Conservation (phyloP, 169 alveolate species). For the Plasmodium gaboni region DNA sequence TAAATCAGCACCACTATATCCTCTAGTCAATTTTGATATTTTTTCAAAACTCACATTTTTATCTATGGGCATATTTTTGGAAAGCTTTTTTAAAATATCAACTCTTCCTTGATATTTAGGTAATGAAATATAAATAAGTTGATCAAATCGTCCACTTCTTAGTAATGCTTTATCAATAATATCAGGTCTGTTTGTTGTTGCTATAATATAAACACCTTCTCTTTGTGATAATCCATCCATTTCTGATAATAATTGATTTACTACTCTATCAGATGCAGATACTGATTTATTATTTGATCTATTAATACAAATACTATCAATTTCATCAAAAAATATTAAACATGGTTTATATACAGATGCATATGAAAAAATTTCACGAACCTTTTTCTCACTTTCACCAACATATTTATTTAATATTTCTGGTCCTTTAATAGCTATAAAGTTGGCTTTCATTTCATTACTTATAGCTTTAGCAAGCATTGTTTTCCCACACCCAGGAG, state of each 20-base stretch:
- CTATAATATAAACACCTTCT: constrained; percentile 96
- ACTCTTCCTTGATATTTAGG: constrained; percentile 95
- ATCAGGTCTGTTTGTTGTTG: constrained; percentile 99
- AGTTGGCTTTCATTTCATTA: constrained; percentile 96
- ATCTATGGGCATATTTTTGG: constrained; percentile 92
- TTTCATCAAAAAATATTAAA: constrained; percentile 98
- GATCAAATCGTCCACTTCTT: constrained; percentile 95
- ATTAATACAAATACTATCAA: constrained; percentile 97
- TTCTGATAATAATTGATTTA: constrained; percentile 98
- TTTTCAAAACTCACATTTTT: constrained; percentile 84
- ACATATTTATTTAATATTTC: constrained; percentile 98
- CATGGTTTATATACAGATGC: constrained; percentile 98
- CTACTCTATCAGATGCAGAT: constrained; percentile 96
- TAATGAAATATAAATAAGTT: constrained; percentile 95
- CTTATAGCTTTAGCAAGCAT: constrained; percentile 98
- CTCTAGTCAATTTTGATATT: constrained; percentile 89
- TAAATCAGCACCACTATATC: constrained; percentile 98
- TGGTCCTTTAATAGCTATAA: constrained; percentile 97
- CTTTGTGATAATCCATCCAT: constrained; percentile 97
- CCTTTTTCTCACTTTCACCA: constrained; percentile 99
- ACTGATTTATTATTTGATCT: constrained; percentile 90
- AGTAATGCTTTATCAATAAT: constrained; percentile 99
- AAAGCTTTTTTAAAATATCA: constrained; percentile 90
- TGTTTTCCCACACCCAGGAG: constrained; percentile 99
- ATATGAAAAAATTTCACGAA: constrained; percentile 97